A percentile compares a stretch with the other conserved stretches of the same genome.
These are phyloP conservation scores for Neospora caninum DNA, from an alignment of 169 alveolate species.

Conservation along the genomic window DNA sequence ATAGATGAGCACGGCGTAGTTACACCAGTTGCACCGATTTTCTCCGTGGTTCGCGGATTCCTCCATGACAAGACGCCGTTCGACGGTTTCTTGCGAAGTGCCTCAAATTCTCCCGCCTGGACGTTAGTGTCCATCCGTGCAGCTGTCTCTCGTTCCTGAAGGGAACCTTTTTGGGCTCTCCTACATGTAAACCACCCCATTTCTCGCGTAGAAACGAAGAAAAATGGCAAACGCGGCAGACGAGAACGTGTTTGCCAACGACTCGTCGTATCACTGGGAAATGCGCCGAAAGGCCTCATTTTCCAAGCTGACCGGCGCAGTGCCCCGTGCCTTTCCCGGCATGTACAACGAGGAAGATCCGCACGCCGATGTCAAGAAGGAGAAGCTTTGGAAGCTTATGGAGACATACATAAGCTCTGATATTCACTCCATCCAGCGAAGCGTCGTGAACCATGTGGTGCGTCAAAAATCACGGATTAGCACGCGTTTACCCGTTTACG, in stretches of 20 bases:
- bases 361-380: slow-evolving; percentile 74
- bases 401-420: slow-evolving; percentile 83
- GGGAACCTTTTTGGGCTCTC: not conserved
- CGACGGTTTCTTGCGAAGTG: not conserved
- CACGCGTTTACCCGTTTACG: not conserved
- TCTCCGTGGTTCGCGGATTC: too few relatives aligned
- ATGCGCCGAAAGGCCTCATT: slow-evolving; percentile 84
- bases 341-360: slow-evolving; percentile 75
- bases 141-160: not conserved
- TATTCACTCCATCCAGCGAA: slow-evolving; percentile 84
- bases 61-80: too few relatives aligned
- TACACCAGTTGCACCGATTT: too few relatives aligned
- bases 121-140: not conserved
- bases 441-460: slow-evolving; percentile 83
- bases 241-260: slow-evolving; percentile 45
- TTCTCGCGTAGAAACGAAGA: not conserved
- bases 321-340: slow-evolving; percentile 75
- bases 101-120: not conserved
- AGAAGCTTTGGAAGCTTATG: slow-evolving; percentile 88
- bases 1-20: too few relatives aligned
- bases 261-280: slow-evolving; percentile 73
- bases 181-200: not conserved
- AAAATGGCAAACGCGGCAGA: slow-evolving; percentile 50
- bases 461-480: not conserved
- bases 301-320: slow-evolving; percentile 76